phyloP scores from a whole-genome alignment of 1,139 yeast genomes.

The Scheffersomyces titani region DNA sequence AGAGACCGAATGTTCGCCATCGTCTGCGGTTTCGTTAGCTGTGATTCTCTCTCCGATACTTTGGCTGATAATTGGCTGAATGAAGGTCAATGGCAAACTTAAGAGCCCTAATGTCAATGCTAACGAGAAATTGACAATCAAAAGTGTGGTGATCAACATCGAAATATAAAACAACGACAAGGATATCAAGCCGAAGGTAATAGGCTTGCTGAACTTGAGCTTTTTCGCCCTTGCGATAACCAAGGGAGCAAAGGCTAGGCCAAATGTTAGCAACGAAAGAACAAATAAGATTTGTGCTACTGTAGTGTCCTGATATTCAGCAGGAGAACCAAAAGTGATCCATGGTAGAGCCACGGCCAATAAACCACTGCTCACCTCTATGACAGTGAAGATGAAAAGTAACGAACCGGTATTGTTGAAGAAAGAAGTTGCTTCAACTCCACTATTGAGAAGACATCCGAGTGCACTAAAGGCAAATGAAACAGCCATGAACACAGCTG shows the following conservation, averaged over 20 bases:
- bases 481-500: conserved; percentile 73
- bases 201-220: conserved; percentile 17
- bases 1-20: not conserved
- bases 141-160: conserved; percentile 67
- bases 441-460: conserved; percentile 54
- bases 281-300: conserved; percentile 18
- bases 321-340: conserved; percentile 14
- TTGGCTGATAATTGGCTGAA: conserved; percentile 42
- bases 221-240: conserved; percentile 10
- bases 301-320: conserved; percentile 13
- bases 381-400: conserved; percentile 31
- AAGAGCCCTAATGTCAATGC: conserved; percentile 70
- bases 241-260: conserved; percentile 22
- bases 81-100: conserved; percentile 70
- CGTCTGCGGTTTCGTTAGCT: conserved; percentile 1
- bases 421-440: conserved; percentile 24
- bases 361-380: conserved; percentile 34
- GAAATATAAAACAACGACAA: conserved; percentile 62
- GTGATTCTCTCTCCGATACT: not conserved
- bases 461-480: conserved; percentile 73
- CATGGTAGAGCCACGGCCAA: conserved; percentile 31
- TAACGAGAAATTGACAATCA: conserved; percentile 83
- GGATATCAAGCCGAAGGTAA: conserved; percentile 34
- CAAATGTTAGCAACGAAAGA: conserved; percentile 19
- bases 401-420: conserved; percentile 26